phyloP scores from a whole-genome alignment of 805 yeast genomes.

The Wickerhamomyces bisporus region DNA sequence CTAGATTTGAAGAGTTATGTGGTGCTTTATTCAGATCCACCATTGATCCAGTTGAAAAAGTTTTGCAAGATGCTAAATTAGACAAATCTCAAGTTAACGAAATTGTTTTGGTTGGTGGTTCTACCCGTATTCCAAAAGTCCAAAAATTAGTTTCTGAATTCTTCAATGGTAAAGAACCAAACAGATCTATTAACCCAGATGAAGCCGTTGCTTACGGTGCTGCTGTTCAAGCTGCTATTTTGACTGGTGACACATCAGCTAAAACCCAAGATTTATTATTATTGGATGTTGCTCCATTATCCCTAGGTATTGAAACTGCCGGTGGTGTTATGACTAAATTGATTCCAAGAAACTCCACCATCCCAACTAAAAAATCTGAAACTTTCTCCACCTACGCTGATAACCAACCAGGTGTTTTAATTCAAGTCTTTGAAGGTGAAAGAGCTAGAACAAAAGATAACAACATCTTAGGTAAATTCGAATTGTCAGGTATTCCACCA shows the following conservation, averaged over 20 bases:
- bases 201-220: constrained; percentile 99
- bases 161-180: constrained; percentile 97
- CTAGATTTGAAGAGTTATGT: constrained; percentile 95
- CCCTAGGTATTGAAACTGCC: constrained; percentile 97
- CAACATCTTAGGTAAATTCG: constrained; percentile 95
- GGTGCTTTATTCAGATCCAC: constrained; percentile 92
- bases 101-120: constrained; percentile 95
- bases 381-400: constrained; percentile 95
- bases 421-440: constrained; percentile 98
- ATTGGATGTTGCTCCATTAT: constrained; percentile 96
- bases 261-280: constrained; percentile 93
- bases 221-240: constrained; percentile 96
- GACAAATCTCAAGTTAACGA: constrained; percentile 89
- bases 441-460: constrained; percentile 94
- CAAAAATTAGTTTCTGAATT: constrained; percentile 93
- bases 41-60: constrained; percentile 92
- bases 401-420: constrained; percentile 97
- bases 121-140: constrained; percentile 96
- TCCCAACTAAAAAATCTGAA: constrained; percentile 97
- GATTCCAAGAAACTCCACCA: constrained; percentile 94
- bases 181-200: constrained; percentile 95
- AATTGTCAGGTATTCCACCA: constrained; percentile 94
- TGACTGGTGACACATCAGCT: constrained; percentile 92
- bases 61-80: constrained; percentile 82
- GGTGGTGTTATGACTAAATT: constrained; percentile 99